These are phyloP conservation scores for Datisca glomerata DNA, from an alignment of 306 rosid species.

Conservation along the genomic window DNA sequence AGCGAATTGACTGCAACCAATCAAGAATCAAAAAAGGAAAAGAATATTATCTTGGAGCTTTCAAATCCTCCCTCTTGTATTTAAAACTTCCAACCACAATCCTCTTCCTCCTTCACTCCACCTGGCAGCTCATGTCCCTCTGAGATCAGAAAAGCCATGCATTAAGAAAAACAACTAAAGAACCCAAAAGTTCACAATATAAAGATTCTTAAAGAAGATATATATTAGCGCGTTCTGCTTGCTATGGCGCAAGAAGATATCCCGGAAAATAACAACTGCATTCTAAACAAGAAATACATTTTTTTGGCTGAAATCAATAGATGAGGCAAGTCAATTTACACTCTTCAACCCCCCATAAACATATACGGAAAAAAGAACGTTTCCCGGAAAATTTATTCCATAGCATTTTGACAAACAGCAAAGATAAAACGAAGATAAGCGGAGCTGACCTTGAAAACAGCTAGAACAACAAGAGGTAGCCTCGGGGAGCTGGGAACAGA, in stretches of 20 bases:
- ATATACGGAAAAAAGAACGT: too few relatives aligned
- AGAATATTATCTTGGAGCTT: constrained; percentile 3
- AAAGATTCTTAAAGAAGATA: too few relatives aligned
- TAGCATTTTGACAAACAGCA: too few relatives aligned
- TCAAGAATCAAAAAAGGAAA: constrained; percentile 11
- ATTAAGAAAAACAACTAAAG: constrained; percentile 2
- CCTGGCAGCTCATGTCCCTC: constrained; percentile 17
- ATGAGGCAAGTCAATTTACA: too few relatives aligned
- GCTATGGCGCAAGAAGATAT: too few relatives aligned
- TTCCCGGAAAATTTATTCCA: background rate
- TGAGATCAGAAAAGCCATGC: constrained; percentile 25
- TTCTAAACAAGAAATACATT: too few relatives aligned
- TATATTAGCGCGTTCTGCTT: too few relatives aligned
- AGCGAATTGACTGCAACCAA: constrained; percentile 10
- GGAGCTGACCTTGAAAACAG: too few relatives aligned
- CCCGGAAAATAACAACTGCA: too few relatives aligned
- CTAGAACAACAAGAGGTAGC: constrained; percentile 18
- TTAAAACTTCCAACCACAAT: constrained; percentile 8
- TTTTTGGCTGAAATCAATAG: too few relatives aligned
- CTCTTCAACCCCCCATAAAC: too few relatives aligned
- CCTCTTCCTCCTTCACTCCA: constrained; percentile 26
- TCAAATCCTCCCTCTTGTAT: constrained; percentile 14
- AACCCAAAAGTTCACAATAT: constrained; percentile 7
- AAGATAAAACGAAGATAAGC: background rate
- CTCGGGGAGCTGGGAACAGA: constrained; percentile 21